Base-by-base conservation (phyloP, 2,329 filamentous ascomycete species). In the Neopestalotiopsis sp. region DNA sequence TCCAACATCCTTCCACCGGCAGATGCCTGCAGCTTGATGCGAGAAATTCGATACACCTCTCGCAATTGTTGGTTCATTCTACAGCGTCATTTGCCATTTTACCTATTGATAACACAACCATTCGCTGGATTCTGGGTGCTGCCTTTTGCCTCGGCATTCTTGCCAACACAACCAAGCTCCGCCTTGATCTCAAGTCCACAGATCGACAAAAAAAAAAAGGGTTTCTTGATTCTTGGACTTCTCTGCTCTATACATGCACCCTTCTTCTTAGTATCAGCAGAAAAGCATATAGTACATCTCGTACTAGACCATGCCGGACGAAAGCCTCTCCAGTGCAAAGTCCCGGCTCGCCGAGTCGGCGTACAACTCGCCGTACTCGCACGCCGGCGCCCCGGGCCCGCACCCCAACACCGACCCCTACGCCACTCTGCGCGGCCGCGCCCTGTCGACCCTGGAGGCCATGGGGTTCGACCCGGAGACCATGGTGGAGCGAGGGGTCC, bases 401-500 rank as follows among this genome's bases (percentile, higher is more conserved):
- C 30, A 62, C n/a, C 34, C 59, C 59, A 62, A 62, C 12, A 42
- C 34, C 4, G 14, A 40, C 34, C 59, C 72, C 14, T 74, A 74
- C 28, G 68, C 69, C 20, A 5, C 65, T 2, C 67, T 72, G 28
- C 72, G 73, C 13, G 65, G 53, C 28, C 61, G 64, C 17, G 71
- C 71, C 7, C 65, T 75, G 32, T 68, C 70, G 3, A 72, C 42
- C 6, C 71, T 73, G 10, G 68, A 71, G 61, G 69, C 70, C 17
- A 72, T 73, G 72, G 72, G 70, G 0, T 72, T 67, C 38, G 70
- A 71, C 30, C 69, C 72, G 1, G 65, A 62, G 4, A 73, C 68
- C 17, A 73, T 72, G 69, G 66, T 69, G 17, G 70, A 72, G 38
- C 70, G 66, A 14, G 74, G 74, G 5, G 72, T 76, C 9, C 57